Percentiles rank a stretch among this genome's conserved stretches.
Conservation (phyloP, 1,284 basidiomycete genomes). For the Neotropicomus parvogracilis region DNA sequence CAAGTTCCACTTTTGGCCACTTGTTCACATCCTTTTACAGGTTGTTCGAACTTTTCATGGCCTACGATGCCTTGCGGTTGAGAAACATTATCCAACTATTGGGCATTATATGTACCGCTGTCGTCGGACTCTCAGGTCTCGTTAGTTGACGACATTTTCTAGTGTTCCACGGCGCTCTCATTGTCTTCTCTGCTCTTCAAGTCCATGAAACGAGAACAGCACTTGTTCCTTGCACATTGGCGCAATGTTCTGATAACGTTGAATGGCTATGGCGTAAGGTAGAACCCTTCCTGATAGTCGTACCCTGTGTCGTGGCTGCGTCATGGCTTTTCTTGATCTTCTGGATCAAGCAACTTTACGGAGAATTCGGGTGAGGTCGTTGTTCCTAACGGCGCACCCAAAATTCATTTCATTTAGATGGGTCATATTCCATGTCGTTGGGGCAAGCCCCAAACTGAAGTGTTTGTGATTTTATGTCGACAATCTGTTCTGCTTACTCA, state of each 20-base stretch:
- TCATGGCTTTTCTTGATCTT: slow-evolving; percentile 53
- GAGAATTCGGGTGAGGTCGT: slow-evolving; percentile 55
- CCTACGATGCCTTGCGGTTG: slow-evolving; percentile 67
- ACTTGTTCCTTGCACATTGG: slow-evolving; percentile 38
- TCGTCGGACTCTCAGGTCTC: background rate
- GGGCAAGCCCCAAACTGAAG: slow-evolving; percentile 76
- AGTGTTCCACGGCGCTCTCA: slow-evolving; percentile 73
- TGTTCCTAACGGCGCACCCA: background rate
- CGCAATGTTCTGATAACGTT: slow-evolving; percentile 16
- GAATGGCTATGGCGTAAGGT: slow-evolving; percentile 42
- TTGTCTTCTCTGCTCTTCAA: slow-evolving; percentile 72
- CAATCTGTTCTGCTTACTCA: slow-evolving; percentile 3
- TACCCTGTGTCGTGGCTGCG: slow-evolving; percentile 49
- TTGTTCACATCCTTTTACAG: slow-evolving; percentile 35
- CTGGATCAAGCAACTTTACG: slow-evolving; percentile 53
- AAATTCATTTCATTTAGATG: slow-evolving; percentile 44
- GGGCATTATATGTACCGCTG: slow-evolving; percentile 60
- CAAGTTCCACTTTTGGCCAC: background rate
- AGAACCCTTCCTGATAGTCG: slow-evolving; percentile 49
- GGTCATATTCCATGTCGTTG: slow-evolving; percentile 84
- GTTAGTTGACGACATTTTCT: slow-evolving; percentile 19
- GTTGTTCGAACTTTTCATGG: slow-evolving; percentile 69
- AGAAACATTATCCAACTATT: slow-evolving; percentile 75
- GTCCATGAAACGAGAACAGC: slow-evolving; percentile 66
- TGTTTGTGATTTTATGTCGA: slow-evolving; percentile 42